A percentile compares a stretch with the other conserved stretches of the same genome.
Evolutionary conservation across 2,329 filamentous ascomycete species (phyloP).

Genomic region (Elsinoe batatas): DNA sequence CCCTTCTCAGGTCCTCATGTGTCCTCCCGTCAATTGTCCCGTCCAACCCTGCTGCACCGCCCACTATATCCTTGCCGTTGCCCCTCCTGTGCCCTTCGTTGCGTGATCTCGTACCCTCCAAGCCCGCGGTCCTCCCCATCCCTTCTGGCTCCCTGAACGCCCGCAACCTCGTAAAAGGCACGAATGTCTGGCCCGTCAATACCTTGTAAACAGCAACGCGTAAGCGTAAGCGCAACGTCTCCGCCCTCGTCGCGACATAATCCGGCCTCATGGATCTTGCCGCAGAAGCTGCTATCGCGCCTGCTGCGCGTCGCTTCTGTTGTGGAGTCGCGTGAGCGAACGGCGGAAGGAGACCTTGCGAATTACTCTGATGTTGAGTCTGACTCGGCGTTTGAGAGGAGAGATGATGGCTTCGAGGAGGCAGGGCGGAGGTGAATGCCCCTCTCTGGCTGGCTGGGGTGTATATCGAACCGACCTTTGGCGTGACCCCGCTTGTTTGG

Average conservation of each 20-base stretch:
- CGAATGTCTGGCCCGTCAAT: constrained; percentile 57
- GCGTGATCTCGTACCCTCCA: background rate
- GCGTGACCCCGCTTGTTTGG: constrained; percentile 24
- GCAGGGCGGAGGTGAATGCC: too few relatives aligned
- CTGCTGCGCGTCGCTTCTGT: too few relatives aligned
- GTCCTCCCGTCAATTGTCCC: background rate
- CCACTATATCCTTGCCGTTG: background rate
- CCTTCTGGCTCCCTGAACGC: constrained; percentile 18
- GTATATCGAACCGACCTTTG: background rate
- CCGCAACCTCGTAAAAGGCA: constrained; percentile 52
- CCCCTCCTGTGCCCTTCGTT: background rate
- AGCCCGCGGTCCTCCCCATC: constrained; percentile 1
- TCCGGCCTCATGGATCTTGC: too few relatives aligned
- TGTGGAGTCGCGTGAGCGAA: too few relatives aligned
- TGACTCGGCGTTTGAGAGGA: background rate
- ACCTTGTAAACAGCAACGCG: constrained; percentile 66
- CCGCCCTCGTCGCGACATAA: constrained; percentile 37
- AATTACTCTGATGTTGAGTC: background rate
- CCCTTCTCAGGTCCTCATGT: background rate
- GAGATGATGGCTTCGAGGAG: background rate
- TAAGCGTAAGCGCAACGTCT: constrained; percentile 58
- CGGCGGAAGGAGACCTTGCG: too few relatives aligned
- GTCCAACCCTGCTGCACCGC: background rate
- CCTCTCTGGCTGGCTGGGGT: background rate
- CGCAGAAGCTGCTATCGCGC: too few relatives aligned